These are phyloP conservation scores for Geranium incanum DNA, from an alignment of 441 rosid genomes.

Conservation along the genomic window DNA sequence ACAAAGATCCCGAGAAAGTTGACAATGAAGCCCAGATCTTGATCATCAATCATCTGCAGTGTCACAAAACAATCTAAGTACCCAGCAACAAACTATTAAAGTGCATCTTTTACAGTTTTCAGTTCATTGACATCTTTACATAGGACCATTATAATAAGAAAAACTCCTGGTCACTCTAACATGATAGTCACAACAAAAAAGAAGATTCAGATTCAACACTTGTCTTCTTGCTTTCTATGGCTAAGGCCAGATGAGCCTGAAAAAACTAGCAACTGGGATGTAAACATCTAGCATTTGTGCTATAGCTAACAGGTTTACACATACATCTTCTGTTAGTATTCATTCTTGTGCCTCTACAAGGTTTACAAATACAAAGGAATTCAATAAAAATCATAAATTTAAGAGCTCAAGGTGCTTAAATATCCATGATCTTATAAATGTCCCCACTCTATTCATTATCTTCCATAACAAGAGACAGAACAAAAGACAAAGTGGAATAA, in stretches of 20 bases:
- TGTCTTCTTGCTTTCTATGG: background rate
- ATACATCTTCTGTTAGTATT: background rate
- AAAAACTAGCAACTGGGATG: background rate
- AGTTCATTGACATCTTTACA: background rate
- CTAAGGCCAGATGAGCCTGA: background rate
- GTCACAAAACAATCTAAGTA: background rate
- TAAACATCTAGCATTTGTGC: background rate
- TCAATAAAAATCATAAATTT: background rate
- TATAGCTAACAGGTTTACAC: background rate
- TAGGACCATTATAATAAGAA: background rate
- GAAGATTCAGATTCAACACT: background rate
- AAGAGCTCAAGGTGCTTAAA: background rate
- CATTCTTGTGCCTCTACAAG: background rate
- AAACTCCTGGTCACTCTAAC: background rate
- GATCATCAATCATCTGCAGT: slow-evolving; percentile 7
- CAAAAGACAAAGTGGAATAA: background rate
- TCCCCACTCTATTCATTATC: background rate
- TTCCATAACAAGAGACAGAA: background rate
- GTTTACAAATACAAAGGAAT: background rate
- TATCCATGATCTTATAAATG: background rate
- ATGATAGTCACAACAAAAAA: background rate
- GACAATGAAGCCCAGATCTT: slow-evolving; percentile 7
- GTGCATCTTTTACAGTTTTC: background rate
- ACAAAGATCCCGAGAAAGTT: slow-evolving; percentile 4
- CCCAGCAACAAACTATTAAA: background rate